A percentile compares a stretch with the other conserved stretches of the same genome.
phyloP scores from a whole-genome alignment of 2,329 filamentous ascomycete species.

The Davidsoniella australis region DNA sequence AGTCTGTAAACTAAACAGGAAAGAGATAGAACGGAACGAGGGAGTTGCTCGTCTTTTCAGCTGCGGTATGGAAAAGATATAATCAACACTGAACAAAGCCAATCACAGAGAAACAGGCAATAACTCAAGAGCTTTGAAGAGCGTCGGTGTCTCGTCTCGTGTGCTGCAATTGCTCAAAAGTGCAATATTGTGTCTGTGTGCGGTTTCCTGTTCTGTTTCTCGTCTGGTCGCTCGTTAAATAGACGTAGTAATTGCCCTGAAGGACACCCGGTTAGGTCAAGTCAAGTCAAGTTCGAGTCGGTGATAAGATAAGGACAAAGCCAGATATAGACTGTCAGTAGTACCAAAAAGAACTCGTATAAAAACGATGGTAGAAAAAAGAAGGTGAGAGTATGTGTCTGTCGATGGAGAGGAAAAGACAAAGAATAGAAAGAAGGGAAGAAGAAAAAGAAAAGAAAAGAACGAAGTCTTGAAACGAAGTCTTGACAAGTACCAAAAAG shows the following conservation, averaged over 20 bases:
- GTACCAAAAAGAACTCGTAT: background rate
- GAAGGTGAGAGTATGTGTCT: background rate
- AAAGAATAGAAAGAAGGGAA: conserved; percentile 4
- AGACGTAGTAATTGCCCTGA: conserved; percentile 11
- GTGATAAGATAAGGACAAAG: background rate
- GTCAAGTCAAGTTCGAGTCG: background rate
- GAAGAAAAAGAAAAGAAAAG: conserved; percentile 2
- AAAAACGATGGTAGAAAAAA: background rate
- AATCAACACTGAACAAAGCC: background rate
- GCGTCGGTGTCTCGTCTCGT: conserved; percentile 2
- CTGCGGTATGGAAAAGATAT: background rate
- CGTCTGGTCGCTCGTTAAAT: conserved; percentile 11
- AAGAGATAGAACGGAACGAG: conserved; percentile 10
- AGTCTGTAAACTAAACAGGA: background rate
- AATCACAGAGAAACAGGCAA: conserved; percentile 5
- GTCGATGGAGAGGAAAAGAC: background rate
- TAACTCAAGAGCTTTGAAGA: conserved; percentile 2
- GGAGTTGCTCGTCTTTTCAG: background rate
- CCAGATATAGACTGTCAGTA: background rate
- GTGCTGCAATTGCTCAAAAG: no score
- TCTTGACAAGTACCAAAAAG: background rate
- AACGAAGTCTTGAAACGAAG: conserved; percentile 2
- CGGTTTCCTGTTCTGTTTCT: background rate
- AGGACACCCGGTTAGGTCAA: conserved; percentile 9
- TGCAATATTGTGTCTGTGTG: background rate